Conservation (phyloP, 179 eudicot species). For the Silene noctiflora region DNA sequence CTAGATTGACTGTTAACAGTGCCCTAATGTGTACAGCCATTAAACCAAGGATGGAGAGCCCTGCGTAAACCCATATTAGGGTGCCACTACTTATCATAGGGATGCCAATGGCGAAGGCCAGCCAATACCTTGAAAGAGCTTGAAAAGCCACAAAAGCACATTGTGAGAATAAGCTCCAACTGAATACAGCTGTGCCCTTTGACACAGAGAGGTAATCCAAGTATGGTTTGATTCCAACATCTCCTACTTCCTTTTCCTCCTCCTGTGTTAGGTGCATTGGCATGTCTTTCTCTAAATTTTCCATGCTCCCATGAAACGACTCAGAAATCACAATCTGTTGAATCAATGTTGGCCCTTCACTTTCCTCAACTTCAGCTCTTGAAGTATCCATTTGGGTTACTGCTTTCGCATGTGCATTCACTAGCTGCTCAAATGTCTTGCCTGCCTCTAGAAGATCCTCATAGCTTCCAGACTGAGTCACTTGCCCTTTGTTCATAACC, state of each 20-base stretch:
- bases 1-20: slow-evolving; percentile 10
- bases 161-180: slow-evolving; percentile 24
- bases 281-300: background rate
- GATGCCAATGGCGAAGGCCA: slow-evolving; percentile 18
- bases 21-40: slow-evolving; percentile 18
- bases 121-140: slow-evolving; percentile 25
- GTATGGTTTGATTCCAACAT: slow-evolving; percentile 23
- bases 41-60: slow-evolving; percentile 21
- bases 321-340: slow-evolving; percentile 16
- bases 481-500: slow-evolving; percentile 67
- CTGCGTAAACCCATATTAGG: slow-evolving; percentile 23
- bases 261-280: slow-evolving; percentile 24
- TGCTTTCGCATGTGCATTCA: slow-evolving; percentile 51
- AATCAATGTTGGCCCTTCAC: background rate
- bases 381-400: slow-evolving; percentile 18
- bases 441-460: slow-evolving; percentile 42
- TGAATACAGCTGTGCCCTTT: background rate
- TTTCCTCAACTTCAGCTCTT: slow-evolving; percentile 2
- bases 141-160: slow-evolving; percentile 21
- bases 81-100: slow-evolving; percentile 13
- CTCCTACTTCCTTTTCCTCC: slow-evolving; percentile 25
- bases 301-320: slow-evolving; percentile 6
- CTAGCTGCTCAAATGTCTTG: slow-evolving; percentile 48
- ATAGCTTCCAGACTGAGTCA: slow-evolving; percentile 50
- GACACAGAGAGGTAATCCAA: slow-evolving; percentile 22